Evolutionary conservation across 257 asterid species (phyloP).

Genomic region (Solanum piurae): DNA sequence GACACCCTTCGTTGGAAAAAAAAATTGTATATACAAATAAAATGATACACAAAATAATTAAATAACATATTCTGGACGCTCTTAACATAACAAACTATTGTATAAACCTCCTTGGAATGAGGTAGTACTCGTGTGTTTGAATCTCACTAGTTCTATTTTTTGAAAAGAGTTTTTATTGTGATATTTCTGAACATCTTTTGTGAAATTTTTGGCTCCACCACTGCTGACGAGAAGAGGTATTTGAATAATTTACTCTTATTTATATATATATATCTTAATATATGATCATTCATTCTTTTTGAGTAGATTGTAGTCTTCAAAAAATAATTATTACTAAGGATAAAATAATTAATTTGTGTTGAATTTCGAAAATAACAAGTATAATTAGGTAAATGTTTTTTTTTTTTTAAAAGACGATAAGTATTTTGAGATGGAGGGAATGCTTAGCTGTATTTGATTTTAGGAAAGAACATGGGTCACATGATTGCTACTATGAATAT

Average conservation of each 20-base stretch:
- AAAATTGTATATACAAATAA: too few relatives aligned
- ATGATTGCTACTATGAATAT: neutral
- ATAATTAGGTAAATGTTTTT: neutral
- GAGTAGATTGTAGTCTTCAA: neutral
- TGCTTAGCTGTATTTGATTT: neutral
- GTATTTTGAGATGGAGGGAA: neutral
- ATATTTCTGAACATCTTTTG: too few relatives aligned
- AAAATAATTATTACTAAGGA: too few relatives aligned
- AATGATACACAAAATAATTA: too few relatives aligned
- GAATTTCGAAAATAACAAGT: neutral
- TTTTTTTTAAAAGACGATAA: neutral
- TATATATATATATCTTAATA: neutral
- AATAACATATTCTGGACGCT: too few relatives aligned
- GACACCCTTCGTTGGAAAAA: too few relatives aligned
- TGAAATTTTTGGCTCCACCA: too few relatives aligned
- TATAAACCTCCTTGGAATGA: too few relatives aligned
- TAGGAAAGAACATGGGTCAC: neutral
- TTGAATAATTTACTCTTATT: neutral
- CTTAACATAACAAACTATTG: too few relatives aligned
- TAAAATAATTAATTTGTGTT: neutral
- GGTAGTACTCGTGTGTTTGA: too few relatives aligned
- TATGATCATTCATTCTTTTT: neutral
- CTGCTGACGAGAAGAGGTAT: neutral
- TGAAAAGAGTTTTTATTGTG: too few relatives aligned
- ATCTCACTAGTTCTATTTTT: too few relatives aligned